Conservation (phyloP, 2,329 filamentous ascomycete genomes). For the Xylaria sp. region DNA sequence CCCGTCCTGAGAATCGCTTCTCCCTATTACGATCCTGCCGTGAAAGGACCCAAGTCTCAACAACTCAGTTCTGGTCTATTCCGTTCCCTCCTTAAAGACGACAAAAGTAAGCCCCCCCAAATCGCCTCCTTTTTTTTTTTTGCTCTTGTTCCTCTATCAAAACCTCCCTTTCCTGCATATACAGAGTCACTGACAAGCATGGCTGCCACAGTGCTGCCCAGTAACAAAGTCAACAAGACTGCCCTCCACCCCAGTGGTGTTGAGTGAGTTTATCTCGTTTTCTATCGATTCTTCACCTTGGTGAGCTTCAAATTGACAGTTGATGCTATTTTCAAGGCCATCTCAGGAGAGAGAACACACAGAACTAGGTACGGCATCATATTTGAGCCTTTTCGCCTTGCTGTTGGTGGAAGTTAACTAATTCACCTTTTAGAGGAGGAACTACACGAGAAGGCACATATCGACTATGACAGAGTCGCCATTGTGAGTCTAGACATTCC, state of each 20-base stretch:
- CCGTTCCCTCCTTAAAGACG: constrained; percentile 46
- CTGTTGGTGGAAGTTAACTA: constrained; percentile 31
- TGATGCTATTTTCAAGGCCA: constrained; percentile 69
- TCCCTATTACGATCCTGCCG: constrained; percentile 58
- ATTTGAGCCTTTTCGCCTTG: constrained; percentile 9
- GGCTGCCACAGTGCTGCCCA: constrained; percentile 60
- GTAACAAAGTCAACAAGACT: constrained; percentile 84
- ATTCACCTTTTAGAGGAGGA: constrained; percentile 74
- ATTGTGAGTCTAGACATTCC: constrained; percentile 74
- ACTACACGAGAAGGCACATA: constrained; percentile 96
- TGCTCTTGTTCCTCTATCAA: not conserved
- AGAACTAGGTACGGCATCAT: constrained; percentile 73
- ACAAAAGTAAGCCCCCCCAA: constrained; percentile 43
- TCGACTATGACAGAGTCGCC: constrained; percentile 97
- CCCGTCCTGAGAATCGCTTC: constrained; percentile 57
- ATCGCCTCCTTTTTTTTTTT: not conserved
- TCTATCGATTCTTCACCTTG: not conserved
- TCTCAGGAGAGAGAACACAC: constrained; percentile 80
- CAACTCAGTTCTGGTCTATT: constrained; percentile 52
- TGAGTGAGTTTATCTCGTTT: constrained; percentile 69
- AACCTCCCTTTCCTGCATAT: constrained; percentile 10
- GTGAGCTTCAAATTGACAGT: constrained; percentile 18
- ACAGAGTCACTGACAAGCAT: constrained; percentile 38
- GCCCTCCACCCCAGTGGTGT: constrained; percentile 91
- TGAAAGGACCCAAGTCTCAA: constrained; percentile 59